These are phyloP conservation scores for Phytopythium aichiense DNA, from an alignment of 352 stramenopile species.

Conservation along the genomic window DNA sequence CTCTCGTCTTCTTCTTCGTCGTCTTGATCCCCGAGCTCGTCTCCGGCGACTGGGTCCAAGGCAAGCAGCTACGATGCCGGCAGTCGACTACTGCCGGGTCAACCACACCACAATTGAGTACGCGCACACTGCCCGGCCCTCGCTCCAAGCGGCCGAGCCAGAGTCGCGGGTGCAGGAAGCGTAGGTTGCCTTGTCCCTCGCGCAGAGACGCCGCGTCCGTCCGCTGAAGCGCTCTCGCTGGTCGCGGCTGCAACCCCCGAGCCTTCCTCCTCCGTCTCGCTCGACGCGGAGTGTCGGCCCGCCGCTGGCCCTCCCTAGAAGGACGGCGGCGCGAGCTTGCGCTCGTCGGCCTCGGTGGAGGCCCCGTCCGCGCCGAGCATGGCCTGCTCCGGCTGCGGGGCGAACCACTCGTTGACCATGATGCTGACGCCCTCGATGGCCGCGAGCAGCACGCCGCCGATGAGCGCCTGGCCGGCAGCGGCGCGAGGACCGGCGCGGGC, in stretches of 20 bases:
- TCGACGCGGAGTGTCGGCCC: neutral
- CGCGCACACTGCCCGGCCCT: neutral
- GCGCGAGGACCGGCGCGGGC: conserved; percentile 92
- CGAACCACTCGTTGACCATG: conserved; percentile 89
- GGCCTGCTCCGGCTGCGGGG: conserved; percentile 46
- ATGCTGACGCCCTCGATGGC: conserved; percentile 98
- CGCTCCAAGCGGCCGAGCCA: neutral
- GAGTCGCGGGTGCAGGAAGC: conserved; percentile 2
- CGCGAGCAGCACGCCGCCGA: conserved; percentile 94
- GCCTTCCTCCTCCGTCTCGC: conserved; percentile 4
- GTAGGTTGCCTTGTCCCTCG: conserved; percentile 4
- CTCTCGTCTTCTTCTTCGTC: neutral
- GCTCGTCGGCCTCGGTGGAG: conserved; percentile 67
- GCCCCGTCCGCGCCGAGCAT: conserved; percentile 43
- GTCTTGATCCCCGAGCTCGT: neutral
- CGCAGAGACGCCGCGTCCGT: neutral
- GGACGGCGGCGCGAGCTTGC: conserved; percentile 82
- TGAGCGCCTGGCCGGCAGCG: conserved; percentile 90
- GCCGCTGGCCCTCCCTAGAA: conserved; percentile 35
- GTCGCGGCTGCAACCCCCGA: neutral
- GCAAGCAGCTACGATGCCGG: conserved; percentile 7
- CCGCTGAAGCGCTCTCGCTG: neutral
- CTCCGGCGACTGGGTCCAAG: neutral
- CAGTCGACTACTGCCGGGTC: conserved; percentile 10
- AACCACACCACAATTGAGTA: conserved; percentile 1